A percentile compares a stretch with the other conserved stretches of the same genome.
phyloP scores from a whole-genome alignment of 345 rosid species.

The Corchorus olitorius region DNA sequence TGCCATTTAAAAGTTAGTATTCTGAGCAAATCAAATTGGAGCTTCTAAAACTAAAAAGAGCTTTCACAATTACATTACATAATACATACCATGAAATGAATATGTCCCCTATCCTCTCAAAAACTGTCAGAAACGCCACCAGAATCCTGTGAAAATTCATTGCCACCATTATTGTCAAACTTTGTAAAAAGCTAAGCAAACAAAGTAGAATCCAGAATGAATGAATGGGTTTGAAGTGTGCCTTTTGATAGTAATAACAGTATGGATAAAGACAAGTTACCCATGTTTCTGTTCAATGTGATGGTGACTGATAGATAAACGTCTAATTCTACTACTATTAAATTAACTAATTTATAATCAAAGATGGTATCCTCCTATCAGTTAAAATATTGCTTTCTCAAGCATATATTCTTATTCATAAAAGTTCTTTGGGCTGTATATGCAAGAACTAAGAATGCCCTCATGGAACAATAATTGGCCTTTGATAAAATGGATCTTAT shows the following conservation, averaged over 20 bases:
- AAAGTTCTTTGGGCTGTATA: background rate
- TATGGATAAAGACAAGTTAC: background rate
- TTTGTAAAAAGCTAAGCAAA: background rate
- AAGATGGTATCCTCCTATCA: background rate
- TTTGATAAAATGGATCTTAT: background rate
- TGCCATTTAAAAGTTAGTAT: too few species aligned
- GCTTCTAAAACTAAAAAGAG: background rate
- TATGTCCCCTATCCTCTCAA: constrained; percentile 67
- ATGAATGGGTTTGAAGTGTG: background rate
- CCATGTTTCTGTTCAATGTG: background rate
- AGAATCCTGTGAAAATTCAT: constrained; percentile 64
- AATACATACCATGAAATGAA: constrained; percentile 69
- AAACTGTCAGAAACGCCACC: constrained; percentile 64
- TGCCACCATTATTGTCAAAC: background rate
- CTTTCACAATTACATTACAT: too few species aligned
- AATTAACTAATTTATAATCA: background rate
- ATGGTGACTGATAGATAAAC: background rate
- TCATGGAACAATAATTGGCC: too few species aligned
- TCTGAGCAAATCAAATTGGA: background rate
- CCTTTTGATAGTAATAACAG: background rate
- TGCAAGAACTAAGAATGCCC: too few species aligned
- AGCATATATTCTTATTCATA: background rate
- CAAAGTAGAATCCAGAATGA: background rate
- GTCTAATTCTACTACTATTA: background rate
- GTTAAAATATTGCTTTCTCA: background rate